A percentile compares a stretch with the other conserved stretches of the same genome.
Conservation (phyloP, 2,329 filamentous ascomycete species). For the Acephala macrosclerotiorum region DNA sequence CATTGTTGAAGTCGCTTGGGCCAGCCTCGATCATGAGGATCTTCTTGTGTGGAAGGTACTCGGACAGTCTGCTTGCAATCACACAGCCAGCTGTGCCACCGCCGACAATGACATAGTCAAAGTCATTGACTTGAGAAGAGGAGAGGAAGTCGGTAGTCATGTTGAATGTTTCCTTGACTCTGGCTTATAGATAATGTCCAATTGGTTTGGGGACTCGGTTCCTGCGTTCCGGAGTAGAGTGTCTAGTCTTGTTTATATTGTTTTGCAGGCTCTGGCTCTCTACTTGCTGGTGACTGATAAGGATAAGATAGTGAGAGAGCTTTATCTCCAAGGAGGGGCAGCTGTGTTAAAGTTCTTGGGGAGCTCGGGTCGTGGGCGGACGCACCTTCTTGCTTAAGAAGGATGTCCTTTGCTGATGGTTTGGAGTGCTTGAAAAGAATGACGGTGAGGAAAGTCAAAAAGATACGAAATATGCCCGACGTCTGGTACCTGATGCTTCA, state of each 20-base stretch:
- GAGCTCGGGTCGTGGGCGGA: neutral
- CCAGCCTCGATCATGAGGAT: slow-evolving; percentile 88
- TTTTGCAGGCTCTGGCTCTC: slow-evolving; percentile 10
- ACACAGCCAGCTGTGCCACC: slow-evolving; percentile 59
- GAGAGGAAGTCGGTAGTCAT: slow-evolving; percentile 44
- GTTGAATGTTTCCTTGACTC: slow-evolving; percentile 12
- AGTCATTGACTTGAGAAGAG: slow-evolving; percentile 44
- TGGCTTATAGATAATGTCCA: neutral
- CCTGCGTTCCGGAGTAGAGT: neutral
- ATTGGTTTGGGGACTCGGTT: neutral
- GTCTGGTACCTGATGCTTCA: neutral
- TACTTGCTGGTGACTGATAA: slow-evolving; percentile 16
- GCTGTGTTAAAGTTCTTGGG: neutral
- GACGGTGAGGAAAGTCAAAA: slow-evolving; percentile 10
- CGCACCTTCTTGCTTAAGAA: slow-evolving; percentile 7
- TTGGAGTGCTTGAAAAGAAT: neutral
- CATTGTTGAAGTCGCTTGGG: slow-evolving; percentile 87
- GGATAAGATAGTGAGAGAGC: slow-evolving; percentile 21
- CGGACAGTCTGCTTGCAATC: slow-evolving; percentile 57
- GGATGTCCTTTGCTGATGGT: neutral
- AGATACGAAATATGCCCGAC: slow-evolving; percentile 17
- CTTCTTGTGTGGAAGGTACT: slow-evolving; percentile 83
- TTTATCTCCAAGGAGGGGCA: neutral
- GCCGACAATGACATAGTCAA: slow-evolving; percentile 58
- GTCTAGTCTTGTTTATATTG: neutral